These are phyloP conservation scores for Talinum fruticosum DNA, from an alignment of 148 eudicot species.

Conservation along the genomic window DNA sequence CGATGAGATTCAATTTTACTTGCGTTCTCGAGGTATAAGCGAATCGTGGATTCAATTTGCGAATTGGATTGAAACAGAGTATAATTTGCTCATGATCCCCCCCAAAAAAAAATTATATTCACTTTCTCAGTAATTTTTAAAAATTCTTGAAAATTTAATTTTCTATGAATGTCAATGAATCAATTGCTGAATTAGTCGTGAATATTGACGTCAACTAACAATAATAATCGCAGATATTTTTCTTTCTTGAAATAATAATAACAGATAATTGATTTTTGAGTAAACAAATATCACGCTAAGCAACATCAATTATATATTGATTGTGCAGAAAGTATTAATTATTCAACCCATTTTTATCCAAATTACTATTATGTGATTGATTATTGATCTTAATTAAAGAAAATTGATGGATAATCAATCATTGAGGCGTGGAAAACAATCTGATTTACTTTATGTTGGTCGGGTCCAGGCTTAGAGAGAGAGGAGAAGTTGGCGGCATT, in stretches of 20 bases:
- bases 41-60: not conserved
- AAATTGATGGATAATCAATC: too few relatives aligned
- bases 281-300: too few relatives aligned
- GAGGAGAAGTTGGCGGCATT: not conserved
- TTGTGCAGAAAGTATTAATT: too few relatives aligned
- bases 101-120: too few relatives aligned
- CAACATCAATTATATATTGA: too few relatives aligned
- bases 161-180: not conserved
- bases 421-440: too few relatives aligned
- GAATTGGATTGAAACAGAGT: not conserved
- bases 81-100: not conserved
- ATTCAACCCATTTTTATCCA: too few relatives aligned
- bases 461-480: not conserved
- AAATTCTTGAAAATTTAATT: not conserved
- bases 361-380: too few relatives aligned
- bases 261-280: too few relatives aligned
- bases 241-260: not conserved
- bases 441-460: not conserved
- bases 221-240: not conserved
- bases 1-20: too few relatives aligned
- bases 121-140: not conserved
- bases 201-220: not conserved
- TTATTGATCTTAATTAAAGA: too few relatives aligned
- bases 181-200: not conserved
- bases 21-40: not conserved